These are phyloP conservation scores for Friedmanniomyces endolithicus DNA, from an alignment of 495 filamentous ascomycete genomes.

Conservation along the genomic window DNA sequence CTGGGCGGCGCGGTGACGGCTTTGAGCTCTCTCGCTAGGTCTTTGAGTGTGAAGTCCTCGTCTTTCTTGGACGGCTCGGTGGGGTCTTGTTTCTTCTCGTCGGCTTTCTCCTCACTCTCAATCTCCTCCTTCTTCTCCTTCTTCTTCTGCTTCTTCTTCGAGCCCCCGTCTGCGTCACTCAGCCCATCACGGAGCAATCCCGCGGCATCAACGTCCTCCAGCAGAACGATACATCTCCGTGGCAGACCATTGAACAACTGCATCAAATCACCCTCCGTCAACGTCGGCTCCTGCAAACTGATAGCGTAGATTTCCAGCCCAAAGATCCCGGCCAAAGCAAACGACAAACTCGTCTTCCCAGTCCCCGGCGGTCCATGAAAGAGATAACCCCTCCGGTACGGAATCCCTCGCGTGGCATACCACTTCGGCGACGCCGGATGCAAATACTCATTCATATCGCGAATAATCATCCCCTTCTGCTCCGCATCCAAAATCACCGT, in stretches of 20 bases:
- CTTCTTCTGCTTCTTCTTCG: background rate
- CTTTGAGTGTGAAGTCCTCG: conserved; percentile 17
- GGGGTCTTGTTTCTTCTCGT: conserved; percentile 3
- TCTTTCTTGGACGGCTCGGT: conserved; percentile 3
- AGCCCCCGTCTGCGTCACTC: conserved; percentile 9
- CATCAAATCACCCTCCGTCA: conserved; percentile 60
- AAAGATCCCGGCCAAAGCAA: conserved; percentile 60
- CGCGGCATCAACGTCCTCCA: conserved; percentile 64
- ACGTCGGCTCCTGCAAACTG: conserved; percentile 45
- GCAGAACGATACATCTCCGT: conserved; percentile 53
- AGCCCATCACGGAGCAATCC: conserved; percentile 47
- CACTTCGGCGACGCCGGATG: conserved; percentile 55
- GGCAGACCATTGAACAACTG: conserved; percentile 58
- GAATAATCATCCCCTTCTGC: conserved; percentile 58
- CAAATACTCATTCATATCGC: conserved; percentile 82
- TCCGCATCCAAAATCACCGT: conserved; percentile 70
- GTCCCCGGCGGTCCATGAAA: conserved; percentile 34
- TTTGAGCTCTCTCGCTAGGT: conserved; percentile 17
- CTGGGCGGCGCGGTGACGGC: conserved; percentile 5
- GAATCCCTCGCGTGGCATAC: conserved; percentile 58
- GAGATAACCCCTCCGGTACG: conserved; percentile 33
- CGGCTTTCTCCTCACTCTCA: background rate
- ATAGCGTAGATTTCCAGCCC: conserved; percentile 61
- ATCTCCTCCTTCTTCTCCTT: background rate
- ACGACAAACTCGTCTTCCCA: conserved; percentile 33